A percentile compares a stretch with the other conserved stretches of the same genome.
Conservation (phyloP, 331 rosid species). For the Rosa hybrid region DNA sequence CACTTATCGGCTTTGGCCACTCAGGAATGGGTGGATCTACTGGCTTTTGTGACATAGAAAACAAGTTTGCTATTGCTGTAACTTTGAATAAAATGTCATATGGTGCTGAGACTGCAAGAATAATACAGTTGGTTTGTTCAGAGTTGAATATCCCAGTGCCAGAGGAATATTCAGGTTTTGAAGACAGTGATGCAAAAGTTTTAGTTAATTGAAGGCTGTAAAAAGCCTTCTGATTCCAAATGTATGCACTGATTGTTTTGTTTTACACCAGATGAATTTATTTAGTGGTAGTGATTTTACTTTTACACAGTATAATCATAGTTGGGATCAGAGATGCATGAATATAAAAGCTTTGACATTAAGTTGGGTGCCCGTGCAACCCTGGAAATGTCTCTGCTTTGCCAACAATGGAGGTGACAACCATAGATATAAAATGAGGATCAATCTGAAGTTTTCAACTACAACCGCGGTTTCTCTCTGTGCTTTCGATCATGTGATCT, state of each 20-base stretch:
- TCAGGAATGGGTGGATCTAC: constrained; percentile 98
- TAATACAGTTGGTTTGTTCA: constrained; percentile 74
- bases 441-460: constrained; percentile 14
- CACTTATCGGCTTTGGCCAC: constrained; percentile 80
- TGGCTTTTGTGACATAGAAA: constrained; percentile 64
- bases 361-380: constrained; percentile 18
- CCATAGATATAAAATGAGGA: background rate
- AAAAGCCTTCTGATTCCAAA: constrained; percentile 6
- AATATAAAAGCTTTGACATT: constrained; percentile 13
- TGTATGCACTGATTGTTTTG: background rate
- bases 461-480: constrained; percentile 16
- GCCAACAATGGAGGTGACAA: background rate
- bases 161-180: constrained; percentile 51
- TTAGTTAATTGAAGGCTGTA: constrained; percentile 57
- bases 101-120: constrained; percentile 65
- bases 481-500: background rate
- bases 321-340: background rate
- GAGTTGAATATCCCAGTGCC: constrained; percentile 85
- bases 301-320: background rate
- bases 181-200: constrained; percentile 41
- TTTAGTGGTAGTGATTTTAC: background rate
- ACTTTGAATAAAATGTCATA: constrained; percentile 80
- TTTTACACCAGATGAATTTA: background rate
- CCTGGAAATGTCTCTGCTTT: constrained; percentile 3
- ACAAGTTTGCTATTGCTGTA: constrained; percentile 74